Evolutionary conservation across 352 stramenopile species (phyloP).

Genomic region (Globisporangium megalacanthum): DNA sequence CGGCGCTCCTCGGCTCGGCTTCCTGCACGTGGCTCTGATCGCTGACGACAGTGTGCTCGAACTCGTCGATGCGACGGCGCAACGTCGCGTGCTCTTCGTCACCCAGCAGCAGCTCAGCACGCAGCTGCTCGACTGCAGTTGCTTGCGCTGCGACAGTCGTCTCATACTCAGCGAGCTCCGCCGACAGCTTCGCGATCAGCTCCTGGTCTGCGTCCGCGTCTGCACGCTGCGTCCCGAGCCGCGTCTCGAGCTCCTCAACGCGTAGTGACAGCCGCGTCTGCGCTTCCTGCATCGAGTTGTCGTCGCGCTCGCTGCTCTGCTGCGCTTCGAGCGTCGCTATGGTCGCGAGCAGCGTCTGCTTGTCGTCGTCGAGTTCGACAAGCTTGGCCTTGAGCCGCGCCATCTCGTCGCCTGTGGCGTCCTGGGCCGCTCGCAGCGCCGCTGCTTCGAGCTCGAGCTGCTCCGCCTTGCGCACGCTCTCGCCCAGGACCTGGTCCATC

Average conservation of each 20-base stretch:
- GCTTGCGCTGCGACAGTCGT: slow-evolving; percentile 12
- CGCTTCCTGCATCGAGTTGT: slow-evolving; percentile 16
- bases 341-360: slow-evolving; percentile 8
- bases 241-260: slow-evolving; percentile 9
- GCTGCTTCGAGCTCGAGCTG: slow-evolving; percentile 35
- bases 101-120: slow-evolving; percentile 4
- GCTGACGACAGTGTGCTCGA: slow-evolving; percentile 1
- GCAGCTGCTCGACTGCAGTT: slow-evolving; percentile 13
- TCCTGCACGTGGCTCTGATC: neutral
- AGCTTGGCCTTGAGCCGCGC: slow-evolving; percentile 19
- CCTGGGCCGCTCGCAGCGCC: slow-evolving; percentile 32
- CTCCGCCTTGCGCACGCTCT: slow-evolving; percentile 27
- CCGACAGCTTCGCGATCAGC: slow-evolving; percentile 2
- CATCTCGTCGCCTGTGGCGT: slow-evolving; percentile 15
- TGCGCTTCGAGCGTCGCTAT: slow-evolving; percentile 4
- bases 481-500: slow-evolving; percentile 29
- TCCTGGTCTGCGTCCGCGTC: slow-evolving; percentile 9
- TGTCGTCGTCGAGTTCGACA: slow-evolving; percentile 19
- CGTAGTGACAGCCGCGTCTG: slow-evolving; percentile 12
- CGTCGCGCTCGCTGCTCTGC: slow-evolving; percentile 7
- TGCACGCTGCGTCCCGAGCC: slow-evolving; percentile 16
- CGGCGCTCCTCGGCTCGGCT: neutral
- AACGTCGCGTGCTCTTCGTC: slow-evolving; percentile 14
- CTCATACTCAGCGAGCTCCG: slow-evolving; percentile 14
- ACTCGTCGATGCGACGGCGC: slow-evolving; percentile 12